A percentile compares a stretch with the other conserved stretches of the same genome.
These are phyloP conservation scores for Botrytis squamosa DNA, from an alignment of 2,329 filamentous ascomycete genomes.

Conservation along the genomic window DNA sequence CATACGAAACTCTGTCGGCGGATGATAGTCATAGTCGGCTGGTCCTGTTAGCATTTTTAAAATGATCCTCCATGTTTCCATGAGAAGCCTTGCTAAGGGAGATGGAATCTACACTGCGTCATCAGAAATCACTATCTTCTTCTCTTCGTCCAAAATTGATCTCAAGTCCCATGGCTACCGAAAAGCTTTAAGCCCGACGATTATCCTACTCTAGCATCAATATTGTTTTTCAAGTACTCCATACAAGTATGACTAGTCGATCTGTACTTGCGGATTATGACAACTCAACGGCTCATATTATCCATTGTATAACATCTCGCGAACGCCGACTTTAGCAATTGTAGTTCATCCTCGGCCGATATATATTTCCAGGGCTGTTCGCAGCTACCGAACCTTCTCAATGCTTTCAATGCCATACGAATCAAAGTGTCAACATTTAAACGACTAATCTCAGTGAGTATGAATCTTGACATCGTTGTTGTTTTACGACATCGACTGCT, in stretches of 20 bases:
- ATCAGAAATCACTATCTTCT: not conserved
- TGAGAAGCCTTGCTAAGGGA: not conserved
- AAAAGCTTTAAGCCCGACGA: not conserved
- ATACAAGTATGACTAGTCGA: not conserved
- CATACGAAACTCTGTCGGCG: not conserved
- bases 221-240: not conserved
- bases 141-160: not conserved
- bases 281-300: not conserved
- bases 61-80: not conserved
- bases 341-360: not conserved
- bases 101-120: not conserved
- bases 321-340: not conserved
- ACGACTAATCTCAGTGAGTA: not conserved
- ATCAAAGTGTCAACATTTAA: not conserved
- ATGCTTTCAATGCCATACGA: not conserved
- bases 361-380: not conserved
- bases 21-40: not conserved
- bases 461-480: not conserved
- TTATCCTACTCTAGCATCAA: not conserved
- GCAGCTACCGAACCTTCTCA: not conserved
- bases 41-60: not conserved
- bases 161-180: not conserved
- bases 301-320: not conserved
- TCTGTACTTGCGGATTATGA: not conserved
- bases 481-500: too few relatives aligned